A percentile compares a stretch with the other conserved stretches of the same genome.
phyloP scores from a whole-genome alignment of 2,329 filamentous ascomycete genomes.

The Trichophyton rubrum region DNA sequence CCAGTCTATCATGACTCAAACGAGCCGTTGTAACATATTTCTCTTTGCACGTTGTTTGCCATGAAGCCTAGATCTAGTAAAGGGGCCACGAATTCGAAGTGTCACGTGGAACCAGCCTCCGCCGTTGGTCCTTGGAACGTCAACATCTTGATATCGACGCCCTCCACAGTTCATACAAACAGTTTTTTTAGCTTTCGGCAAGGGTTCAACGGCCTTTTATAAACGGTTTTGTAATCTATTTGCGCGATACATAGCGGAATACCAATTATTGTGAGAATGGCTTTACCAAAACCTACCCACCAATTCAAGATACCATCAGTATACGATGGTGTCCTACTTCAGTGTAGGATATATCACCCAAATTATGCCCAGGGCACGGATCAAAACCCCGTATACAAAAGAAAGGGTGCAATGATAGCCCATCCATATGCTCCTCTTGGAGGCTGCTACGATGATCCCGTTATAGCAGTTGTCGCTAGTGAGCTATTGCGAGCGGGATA shows the following conservation, averaged over 20 bases:
- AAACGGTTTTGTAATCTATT: background rate
- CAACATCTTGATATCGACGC: too few relatives aligned
- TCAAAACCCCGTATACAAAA: conserved; percentile 13
- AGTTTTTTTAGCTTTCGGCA: too few relatives aligned
- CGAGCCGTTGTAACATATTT: too few relatives aligned
- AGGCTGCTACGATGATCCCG: conserved; percentile 68
- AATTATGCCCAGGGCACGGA: conserved; percentile 8
- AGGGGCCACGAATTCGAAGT: too few relatives aligned
- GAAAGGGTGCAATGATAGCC: conserved; percentile 55
- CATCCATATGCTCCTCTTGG: conserved; percentile 87
- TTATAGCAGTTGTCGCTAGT: conserved; percentile 55
- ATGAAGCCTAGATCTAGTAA: too few relatives aligned
- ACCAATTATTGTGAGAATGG: background rate
- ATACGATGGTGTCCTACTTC: conserved; percentile 60
- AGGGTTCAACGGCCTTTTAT: too few relatives aligned
- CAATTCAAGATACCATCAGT: conserved; percentile 74
- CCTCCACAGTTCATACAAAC: too few relatives aligned
- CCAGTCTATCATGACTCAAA: too few relatives aligned
- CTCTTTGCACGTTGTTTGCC: too few relatives aligned
- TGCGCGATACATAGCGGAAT: background rate
- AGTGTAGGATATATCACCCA: conserved; percentile 75
- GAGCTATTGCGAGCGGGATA: conserved; percentile 59
- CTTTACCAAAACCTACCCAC: conserved; percentile 18
- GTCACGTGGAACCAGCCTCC: too few relatives aligned
- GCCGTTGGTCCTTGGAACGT: too few relatives aligned